Conservation (phyloP, 1,284 basidiomycete species). For the Volvariella volvacea region DNA sequence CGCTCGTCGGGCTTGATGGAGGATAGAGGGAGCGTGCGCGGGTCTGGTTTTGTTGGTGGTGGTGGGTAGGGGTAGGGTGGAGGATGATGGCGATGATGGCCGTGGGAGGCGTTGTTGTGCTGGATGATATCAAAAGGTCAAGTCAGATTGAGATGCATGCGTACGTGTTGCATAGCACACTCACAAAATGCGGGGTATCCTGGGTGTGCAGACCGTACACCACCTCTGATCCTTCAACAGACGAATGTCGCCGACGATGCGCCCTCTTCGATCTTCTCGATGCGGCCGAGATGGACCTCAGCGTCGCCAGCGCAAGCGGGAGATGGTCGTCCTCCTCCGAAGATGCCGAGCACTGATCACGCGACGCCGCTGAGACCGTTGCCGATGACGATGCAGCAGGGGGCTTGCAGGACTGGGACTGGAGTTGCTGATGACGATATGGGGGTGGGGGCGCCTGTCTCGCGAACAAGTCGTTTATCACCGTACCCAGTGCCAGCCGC, state of each 20-base stretch:
- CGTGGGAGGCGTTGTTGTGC: slow-evolving; percentile 12
- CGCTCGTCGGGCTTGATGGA: slow-evolving; percentile 30
- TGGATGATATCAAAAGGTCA: slow-evolving; percentile 1
- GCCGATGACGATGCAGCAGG: no score
- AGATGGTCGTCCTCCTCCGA: no score
- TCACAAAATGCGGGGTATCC: slow-evolving; percentile 11
- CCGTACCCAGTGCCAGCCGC: slow-evolving; percentile 60
- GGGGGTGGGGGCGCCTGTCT: slow-evolving; percentile 54
- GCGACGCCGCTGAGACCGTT: no score
- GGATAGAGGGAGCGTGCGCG: neutral
- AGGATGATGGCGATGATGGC: slow-evolving; percentile 12
- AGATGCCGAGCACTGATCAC: no score
- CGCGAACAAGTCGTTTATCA: slow-evolving; percentile 75
- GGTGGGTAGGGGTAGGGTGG: slow-evolving; percentile 8
- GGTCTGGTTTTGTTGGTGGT: neutral
- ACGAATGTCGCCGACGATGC: no score
- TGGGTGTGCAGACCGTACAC: no score
- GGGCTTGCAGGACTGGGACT: no score
- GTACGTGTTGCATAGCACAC: neutral
- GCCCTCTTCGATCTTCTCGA: no score
- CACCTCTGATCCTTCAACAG: no score
- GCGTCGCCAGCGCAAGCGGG: no score
- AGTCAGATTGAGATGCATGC: neutral
- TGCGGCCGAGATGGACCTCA: no score
- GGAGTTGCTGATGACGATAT: slow-evolving; percentile 31